Percentiles rank a stretch among this genome's conserved stretches.
Evolutionary conservation across 2,329 filamentous ascomycete species (phyloP).

Genomic region (Fusarium solani-melongenae): DNA sequence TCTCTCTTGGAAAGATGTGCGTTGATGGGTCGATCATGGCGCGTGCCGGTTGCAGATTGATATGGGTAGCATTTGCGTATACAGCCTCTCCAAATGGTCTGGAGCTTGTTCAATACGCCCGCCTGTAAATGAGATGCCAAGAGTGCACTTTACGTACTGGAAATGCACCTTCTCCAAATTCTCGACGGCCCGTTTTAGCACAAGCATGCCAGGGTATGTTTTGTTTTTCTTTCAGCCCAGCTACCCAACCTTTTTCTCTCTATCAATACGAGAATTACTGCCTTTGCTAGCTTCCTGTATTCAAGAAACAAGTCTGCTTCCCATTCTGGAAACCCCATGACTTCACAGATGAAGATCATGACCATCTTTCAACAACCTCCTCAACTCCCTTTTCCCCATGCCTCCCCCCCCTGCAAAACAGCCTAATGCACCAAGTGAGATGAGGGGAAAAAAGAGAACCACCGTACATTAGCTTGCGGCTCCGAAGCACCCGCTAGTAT

Average conservation of each 20-base stretch:
- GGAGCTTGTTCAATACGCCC: neutral
- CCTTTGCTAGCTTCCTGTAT: too few species aligned
- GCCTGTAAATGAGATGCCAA: neutral
- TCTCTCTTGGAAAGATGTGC: neutral
- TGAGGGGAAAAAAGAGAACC: constrained; percentile 28
- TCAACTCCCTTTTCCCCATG: constrained; percentile 19
- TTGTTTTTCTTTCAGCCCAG: neutral
- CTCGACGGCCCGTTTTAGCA: neutral
- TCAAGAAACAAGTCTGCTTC: neutral
- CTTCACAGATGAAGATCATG: neutral
- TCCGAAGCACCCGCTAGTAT: constrained; percentile 34
- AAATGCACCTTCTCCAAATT: constrained; percentile 14
- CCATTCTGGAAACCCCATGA: neutral
- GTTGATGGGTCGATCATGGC: constrained; percentile 20
- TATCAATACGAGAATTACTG: neutral
- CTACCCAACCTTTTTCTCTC: too few species aligned
- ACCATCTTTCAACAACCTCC: neutral
- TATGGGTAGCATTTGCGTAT: neutral
- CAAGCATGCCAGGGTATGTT: neutral
- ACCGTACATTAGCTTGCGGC: constrained; percentile 31
- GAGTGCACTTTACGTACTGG: neutral
- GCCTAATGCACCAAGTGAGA: constrained; percentile 10
- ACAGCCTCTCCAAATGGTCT: neutral
- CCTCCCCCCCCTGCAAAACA: constrained; percentile 1
- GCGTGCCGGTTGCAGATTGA: constrained; percentile 11